Evolutionary conservation across 345 rosid genomes (phyloP).

Genomic region (Lepidium africanum): DNA sequence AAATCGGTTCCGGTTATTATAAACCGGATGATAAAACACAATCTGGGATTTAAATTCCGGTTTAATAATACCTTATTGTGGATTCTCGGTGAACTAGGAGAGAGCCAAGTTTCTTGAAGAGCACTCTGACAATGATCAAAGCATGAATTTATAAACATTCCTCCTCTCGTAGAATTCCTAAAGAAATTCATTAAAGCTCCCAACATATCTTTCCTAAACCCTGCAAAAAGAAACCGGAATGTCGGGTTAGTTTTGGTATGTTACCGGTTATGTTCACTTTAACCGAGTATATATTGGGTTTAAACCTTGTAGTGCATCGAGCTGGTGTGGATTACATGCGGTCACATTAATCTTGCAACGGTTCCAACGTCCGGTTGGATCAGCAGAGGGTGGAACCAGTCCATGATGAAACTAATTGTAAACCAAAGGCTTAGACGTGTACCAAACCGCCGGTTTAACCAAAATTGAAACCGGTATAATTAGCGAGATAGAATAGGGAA

Average conservation of each 20-base stretch:
- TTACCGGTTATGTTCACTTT: not conserved
- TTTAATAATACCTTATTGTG: constrained; percentile 46
- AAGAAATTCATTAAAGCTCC: constrained; percentile 39
- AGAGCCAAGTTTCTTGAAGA: constrained; percentile 79
- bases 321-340: constrained; percentile 49
- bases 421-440: not conserved
- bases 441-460: not conserved
- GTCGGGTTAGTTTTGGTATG: not conserved
- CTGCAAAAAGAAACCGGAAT: constrained; percentile 23
- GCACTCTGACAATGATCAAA: constrained; percentile 98
- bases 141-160: constrained; percentile 88
- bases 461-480: not conserved
- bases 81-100: constrained; percentile 61
- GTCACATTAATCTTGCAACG: constrained; percentile 59
- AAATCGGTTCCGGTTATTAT: not conserved
- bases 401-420: constrained; percentile 61
- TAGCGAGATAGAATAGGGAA: not conserved
- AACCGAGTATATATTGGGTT: not conserved
- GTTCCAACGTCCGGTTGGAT: constrained; percentile 56
- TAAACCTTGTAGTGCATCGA: constrained; percentile 56
- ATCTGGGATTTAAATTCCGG: not conserved
- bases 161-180: constrained; percentile 40
- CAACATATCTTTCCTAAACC: constrained; percentile 75
- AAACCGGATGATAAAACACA: not conserved
- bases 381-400: constrained; percentile 82